Percentiles rank a stretch among this genome's conserved stretches.
Conservation (phyloP, 2,329 filamentous ascomycete genomes). For the Hymenoscyphus fraxineus region DNA sequence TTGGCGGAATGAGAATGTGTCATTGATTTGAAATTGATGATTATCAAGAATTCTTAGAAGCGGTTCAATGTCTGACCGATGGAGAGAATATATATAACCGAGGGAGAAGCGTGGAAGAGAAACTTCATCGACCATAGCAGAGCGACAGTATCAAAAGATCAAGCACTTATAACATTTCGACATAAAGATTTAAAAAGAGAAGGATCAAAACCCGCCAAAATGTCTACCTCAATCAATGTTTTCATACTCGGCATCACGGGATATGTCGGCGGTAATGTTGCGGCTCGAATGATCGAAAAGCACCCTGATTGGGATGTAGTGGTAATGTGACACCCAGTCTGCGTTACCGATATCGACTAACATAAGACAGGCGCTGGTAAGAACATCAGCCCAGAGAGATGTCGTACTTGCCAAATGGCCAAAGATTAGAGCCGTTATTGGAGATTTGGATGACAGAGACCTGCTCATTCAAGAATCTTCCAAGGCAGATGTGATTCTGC, state of each 20-base stretch:
- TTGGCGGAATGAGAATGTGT: background rate
- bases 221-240: constrained; percentile 17
- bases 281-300: constrained; percentile 16
- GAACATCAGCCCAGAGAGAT: constrained; percentile 21
- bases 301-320: constrained; percentile 24
- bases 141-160: no score
- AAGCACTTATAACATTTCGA: no score
- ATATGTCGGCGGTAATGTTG: constrained; percentile 24
- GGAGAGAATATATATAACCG: background rate
- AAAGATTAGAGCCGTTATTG: constrained; percentile 29
- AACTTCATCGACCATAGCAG: no score
- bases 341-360: background rate
- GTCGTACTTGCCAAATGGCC: constrained; percentile 17
- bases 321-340: background rate
- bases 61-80: background rate
- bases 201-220: background rate
- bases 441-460: constrained; percentile 35
- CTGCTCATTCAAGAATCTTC: constrained; percentile 33
- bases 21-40: background rate
- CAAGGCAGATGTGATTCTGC: constrained; percentile 38
- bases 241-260: constrained; percentile 27
- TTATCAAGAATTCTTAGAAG: background rate
- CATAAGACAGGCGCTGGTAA: constrained; percentile 14
- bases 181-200: no score
- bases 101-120: background rate